Evolutionary conservation across 257 asterid species (phyloP), one percentile per base, ranked within the genome.

Genomic region (Nicotiana undulata): DNA sequence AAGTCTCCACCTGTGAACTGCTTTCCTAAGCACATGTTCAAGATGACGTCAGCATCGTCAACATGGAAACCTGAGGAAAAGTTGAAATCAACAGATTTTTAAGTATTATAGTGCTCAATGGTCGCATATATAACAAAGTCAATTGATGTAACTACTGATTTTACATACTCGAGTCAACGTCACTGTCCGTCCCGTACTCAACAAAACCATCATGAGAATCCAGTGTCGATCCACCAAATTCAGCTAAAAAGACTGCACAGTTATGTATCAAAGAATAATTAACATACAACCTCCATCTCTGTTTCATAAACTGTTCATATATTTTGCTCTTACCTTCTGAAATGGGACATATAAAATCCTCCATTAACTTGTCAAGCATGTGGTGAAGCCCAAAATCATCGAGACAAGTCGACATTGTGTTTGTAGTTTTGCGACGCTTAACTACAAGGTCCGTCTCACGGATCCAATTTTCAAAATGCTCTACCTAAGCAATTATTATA

Each of bases 361-460:
- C 94, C 97, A 93, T 84, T 84, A 95, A 88, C 86, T 92, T 89
- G 65, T 92, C 88, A 84, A 95, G 97, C 97, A 93, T 93, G 64
- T 90, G 81, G 88, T 89, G 95, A 93, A 95, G 85, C 75, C 99
- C 97, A 91, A 95, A 93, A 87, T 95, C 98, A 86, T 95, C 98
- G 61, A 95, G 98, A 95, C 99, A 63, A 88, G 97, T 81, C 99
- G 98, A 85, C 81, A 93, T 81, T 90, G 49, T 93, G 83, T 91
- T 95, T 96, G 92, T 92, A 15, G 97, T 87, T 81, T 89, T 95
- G 40, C 98, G 99, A 75, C 98, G 86, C 99, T 92, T 93, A 83
- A 95, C 93, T 86, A 97, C 90, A 88, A 95, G 93, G 86, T 92
- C 92, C 12, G 97, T 91, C 90, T 93, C 99, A 44, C 90, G 95